A percentile compares a stretch with the other conserved stretches of the same genome.
phyloP scores from a whole-genome alignment of 1,139 yeast genomes.

The Scheffersomyces cryptocercus region DNA sequence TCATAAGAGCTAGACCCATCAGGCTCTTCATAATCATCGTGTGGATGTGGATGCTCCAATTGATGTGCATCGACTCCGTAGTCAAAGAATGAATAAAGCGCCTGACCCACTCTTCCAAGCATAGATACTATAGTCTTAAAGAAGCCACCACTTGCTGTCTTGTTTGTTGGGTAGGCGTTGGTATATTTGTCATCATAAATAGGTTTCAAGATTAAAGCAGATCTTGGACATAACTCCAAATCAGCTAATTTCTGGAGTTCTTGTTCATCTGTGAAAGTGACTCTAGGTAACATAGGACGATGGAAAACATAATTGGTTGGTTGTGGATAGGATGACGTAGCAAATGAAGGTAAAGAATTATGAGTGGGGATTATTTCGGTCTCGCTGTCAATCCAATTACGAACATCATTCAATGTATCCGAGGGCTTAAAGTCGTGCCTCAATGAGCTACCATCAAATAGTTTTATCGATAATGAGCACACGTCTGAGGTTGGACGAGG shows the following conservation, averaged over 20 bases:
- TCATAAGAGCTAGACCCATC: neutral
- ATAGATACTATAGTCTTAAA: constrained; percentile 15
- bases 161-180: constrained; percentile 15
- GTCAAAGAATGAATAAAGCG: constrained; percentile 44
- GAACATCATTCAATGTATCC: constrained; percentile 53
- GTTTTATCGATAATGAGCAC: constrained; percentile 51
- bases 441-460: constrained; percentile 56
- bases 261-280: constrained; percentile 48
- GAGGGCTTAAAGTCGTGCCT: constrained; percentile 41
- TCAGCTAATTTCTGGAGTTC: constrained; percentile 50
- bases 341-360: constrained; percentile 37
- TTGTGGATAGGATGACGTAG: constrained; percentile 31
- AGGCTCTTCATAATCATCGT: neutral
- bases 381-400: constrained; percentile 61
- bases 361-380: constrained; percentile 35
- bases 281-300: constrained; percentile 37
- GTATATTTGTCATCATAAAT: constrained; percentile 28
- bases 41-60: neutral
- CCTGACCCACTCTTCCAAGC: constrained; percentile 25
- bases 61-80: constrained; percentile 33
- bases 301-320: constrained; percentile 42
- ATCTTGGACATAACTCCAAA: constrained; percentile 61
- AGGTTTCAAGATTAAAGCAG: constrained; percentile 67
- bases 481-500: constrained; percentile 6
- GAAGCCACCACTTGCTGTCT: constrained; percentile 13